These are phyloP conservation scores for Trichosanthes truncata DNA, from an alignment of 306 rosid species.

Conservation along the genomic window DNA sequence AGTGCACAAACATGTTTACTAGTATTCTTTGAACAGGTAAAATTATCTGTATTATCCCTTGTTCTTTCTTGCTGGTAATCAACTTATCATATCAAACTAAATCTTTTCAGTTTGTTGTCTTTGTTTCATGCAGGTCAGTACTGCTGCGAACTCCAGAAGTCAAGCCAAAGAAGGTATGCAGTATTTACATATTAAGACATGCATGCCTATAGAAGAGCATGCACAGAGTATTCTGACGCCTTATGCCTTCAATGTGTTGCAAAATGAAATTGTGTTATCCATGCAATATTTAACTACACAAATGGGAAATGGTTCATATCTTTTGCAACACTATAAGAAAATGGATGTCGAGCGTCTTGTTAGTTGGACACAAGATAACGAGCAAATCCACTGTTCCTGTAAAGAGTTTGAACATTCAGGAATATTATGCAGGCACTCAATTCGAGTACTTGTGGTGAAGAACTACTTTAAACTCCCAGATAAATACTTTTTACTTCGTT, in stretches of 20 bases:
- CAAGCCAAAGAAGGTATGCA: constrained; percentile 27
- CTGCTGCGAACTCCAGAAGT: constrained; percentile 23
- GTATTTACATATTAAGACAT: constrained; percentile 33
- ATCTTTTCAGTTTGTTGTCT: neutral
- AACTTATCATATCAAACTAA: neutral
- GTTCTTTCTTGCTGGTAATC: neutral
- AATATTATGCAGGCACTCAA: constrained; percentile 49
- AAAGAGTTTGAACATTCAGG: constrained; percentile 63
- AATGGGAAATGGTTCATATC: constrained; percentile 45
- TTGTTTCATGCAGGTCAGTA: constrained; percentile 27
- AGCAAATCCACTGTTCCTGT: constrained; percentile 50
- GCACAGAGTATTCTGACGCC: constrained; percentile 46
- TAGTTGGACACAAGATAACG: constrained; percentile 38
- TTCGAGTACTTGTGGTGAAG: constrained; percentile 38
- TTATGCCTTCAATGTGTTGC: constrained; percentile 44
- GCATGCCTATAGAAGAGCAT: constrained; percentile 68
- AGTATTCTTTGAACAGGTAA: constrained; percentile 55
- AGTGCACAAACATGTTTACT: constrained; percentile 32
- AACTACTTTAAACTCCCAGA: constrained; percentile 54
- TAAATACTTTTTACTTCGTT: constrained; percentile 41
- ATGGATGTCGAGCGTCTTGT: constrained; percentile 47
- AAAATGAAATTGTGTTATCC: constrained; percentile 38
- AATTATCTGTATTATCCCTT: neutral
- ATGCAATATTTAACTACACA: constrained; percentile 37
- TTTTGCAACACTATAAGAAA: constrained; percentile 46